phyloP scores from a whole-genome alignment of 2,329 filamentous ascomycete species.

The Dactylellina haptotyla region DNA sequence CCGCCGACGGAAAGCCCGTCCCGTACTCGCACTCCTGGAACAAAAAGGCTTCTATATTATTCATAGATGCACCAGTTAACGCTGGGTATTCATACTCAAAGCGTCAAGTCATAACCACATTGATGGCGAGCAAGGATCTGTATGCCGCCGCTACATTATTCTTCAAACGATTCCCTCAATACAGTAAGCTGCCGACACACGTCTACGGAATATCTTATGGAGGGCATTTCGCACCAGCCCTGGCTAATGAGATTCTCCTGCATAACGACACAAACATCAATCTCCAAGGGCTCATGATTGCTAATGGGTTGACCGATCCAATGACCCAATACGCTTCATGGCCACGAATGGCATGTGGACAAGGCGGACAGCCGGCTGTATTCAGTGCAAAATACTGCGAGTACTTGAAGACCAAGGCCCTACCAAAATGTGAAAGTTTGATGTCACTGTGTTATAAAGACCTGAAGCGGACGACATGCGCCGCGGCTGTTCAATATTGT shows the following conservation, averaged over 20 bases:
- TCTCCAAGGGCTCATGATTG: not conserved
- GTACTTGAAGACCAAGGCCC: not conserved
- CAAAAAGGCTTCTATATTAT: constrained; percentile 2
- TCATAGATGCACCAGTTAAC: not conserved
- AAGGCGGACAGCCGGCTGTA: not conserved
- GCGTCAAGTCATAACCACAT: not conserved
- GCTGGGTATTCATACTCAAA: not conserved
- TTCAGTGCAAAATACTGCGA: not conserved
- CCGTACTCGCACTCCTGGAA: not conserved
- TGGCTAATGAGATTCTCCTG: not conserved
- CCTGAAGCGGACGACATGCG: not conserved
- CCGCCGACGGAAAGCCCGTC: not conserved
- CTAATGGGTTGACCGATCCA: not conserved
- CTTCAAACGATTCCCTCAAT: not conserved
- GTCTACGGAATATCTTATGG: constrained; percentile 1
- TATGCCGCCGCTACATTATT: not conserved
- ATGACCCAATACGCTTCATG: not conserved
- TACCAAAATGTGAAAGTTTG: not conserved
- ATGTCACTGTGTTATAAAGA: not conserved
- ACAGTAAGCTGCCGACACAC: not conserved
- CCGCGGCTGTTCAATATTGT: not conserved
- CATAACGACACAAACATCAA: not conserved
- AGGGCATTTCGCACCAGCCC: not conserved
- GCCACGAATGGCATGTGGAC: not conserved
- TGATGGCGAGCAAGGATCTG: not conserved